Evolutionary conservation across 768 basidiomycete genomes (phyloP), one percentile per base, ranked within the genome.

Genomic region (Amanita jacksonii): DNA sequence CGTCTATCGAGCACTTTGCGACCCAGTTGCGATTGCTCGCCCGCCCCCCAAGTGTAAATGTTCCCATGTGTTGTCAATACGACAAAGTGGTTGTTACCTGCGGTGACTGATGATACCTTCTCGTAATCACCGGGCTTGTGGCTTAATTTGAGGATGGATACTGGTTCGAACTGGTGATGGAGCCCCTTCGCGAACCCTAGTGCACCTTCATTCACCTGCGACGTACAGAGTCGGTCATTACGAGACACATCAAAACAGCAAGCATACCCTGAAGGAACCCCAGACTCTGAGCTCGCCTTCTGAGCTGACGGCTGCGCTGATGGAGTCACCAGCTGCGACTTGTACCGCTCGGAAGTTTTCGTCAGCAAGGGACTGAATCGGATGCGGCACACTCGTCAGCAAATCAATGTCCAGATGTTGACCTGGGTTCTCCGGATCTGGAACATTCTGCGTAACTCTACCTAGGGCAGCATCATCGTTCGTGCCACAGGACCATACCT

Each of bases 381-480:
- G 81, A 54, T 82, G 70, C 6, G 84, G 85, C 30, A 74, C 56
- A 43, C 73, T 67, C 1, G 76, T 76, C 23, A 76, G 65, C 34
- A 70, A 66, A 38, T 73, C 71, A 25, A 75, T 57, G 52, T 79
- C 76, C 43, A 85, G 54, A 57, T 75, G 77, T 24, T 67, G 60
- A 5, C 64, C 75, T 6, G 78, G 73, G 37, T 79, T 74, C 16
- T 78, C 66, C 2, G 82, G 81, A 58, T 76, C 72, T n/a, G 73
- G 69, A 32, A 75, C 61, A 44, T 72, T 59, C 48, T 73, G 69
- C 1, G 89, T 91, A 43, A 80, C 62, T 38, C 90, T 77, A 12
- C 90, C 90, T 27, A 93, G 73, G 39, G 89, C 86, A 45, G 87
- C 90, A 52, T 91, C 83, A 50, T 93, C 90, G 56, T 93, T 92